Conservation (phyloP, 2,329 filamentous ascomycete species). For the Eutypa lata region DNA sequence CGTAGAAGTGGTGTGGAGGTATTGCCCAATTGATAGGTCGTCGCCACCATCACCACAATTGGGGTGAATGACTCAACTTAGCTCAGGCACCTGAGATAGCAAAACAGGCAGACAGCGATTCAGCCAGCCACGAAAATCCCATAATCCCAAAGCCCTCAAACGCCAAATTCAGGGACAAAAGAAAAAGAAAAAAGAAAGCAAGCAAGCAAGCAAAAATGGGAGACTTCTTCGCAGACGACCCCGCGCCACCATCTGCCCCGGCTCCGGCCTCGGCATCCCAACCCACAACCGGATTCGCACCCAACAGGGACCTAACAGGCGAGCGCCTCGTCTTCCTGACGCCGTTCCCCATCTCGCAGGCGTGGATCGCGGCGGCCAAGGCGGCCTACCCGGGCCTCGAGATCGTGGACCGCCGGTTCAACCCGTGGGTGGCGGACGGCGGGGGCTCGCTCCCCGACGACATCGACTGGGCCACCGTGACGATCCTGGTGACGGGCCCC, state of each 20-base stretch:
- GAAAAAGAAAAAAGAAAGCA: too few relatives aligned
- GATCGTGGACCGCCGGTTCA: constrained; percentile 32
- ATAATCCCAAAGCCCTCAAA: too few relatives aligned
- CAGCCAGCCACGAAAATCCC: too few relatives aligned
- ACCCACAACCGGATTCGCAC: not conserved
- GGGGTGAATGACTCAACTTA: too few relatives aligned
- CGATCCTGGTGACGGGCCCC: constrained; percentile 42
- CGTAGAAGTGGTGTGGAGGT: too few relatives aligned
- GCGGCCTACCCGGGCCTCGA: constrained; percentile 42
- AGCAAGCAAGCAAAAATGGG: not conserved
- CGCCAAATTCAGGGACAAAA: too few relatives aligned
- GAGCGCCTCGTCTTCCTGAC: constrained; percentile 46
- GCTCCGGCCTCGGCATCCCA: not conserved
- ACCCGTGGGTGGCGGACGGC: constrained; percentile 19
- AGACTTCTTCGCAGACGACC: not conserved
- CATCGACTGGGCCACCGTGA: constrained; percentile 46
- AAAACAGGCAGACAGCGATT: too few relatives aligned
- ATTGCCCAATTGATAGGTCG: too few relatives aligned
- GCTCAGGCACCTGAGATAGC: too few relatives aligned
- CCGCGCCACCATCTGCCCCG: not conserved
- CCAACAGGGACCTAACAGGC: constrained; percentile 39
- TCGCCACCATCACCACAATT: too few relatives aligned
- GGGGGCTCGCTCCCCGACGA: constrained; percentile 21
- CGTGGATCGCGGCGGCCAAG: constrained; percentile 34
- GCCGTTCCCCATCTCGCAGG: constrained; percentile 27